Evolutionary conservation across 306 rosid species (phyloP).

Genomic region (Gleditsia sinensis): DNA sequence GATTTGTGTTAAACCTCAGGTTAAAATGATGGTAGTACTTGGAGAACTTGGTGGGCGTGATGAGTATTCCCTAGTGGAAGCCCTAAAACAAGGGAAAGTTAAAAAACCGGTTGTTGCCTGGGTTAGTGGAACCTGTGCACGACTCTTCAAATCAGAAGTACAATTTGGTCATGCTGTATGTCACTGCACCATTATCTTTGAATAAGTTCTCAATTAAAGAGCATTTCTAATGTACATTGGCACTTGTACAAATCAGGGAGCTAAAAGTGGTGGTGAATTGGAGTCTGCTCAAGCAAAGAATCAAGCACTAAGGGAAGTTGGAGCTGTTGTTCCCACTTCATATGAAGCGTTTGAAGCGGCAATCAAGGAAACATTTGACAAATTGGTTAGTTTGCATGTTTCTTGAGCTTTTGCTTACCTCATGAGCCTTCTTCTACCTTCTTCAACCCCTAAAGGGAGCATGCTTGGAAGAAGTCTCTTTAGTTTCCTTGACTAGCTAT

Average conservation of each 20-base stretch:
- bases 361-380: conserved; percentile 75
- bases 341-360: conserved; percentile 72
- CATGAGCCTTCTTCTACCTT: not conserved
- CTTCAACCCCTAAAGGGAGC: not conserved
- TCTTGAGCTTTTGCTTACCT: conserved; percentile 22
- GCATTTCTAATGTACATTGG: conserved; percentile 23
- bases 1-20: conserved; percentile 45
- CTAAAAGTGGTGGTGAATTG: conserved; percentile 92
- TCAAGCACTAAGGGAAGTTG: conserved; percentile 81
- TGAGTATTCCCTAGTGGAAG: conserved; percentile 91
- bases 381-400: conserved; percentile 59
- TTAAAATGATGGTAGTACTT: conserved; percentile 87
- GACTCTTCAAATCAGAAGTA: conserved; percentile 87
- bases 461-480: conserved; percentile 3
- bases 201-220: not conserved
- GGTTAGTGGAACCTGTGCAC: conserved; percentile 98
- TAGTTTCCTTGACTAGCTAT: conserved; percentile 4
- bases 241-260: conserved; percentile 61
- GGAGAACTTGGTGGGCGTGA: conserved; percentile 95
- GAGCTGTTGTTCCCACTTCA: conserved; percentile 91
- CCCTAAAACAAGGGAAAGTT: conserved; percentile 82
- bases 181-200: conserved; percentile 15
- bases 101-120: conserved; percentile 91
- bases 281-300: conserved; percentile 95
- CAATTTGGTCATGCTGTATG: conserved; percentile 98